Base-by-base conservation (phyloP, 2,329 filamentous ascomycete species). In the Fusarium transvaalense region DNA sequence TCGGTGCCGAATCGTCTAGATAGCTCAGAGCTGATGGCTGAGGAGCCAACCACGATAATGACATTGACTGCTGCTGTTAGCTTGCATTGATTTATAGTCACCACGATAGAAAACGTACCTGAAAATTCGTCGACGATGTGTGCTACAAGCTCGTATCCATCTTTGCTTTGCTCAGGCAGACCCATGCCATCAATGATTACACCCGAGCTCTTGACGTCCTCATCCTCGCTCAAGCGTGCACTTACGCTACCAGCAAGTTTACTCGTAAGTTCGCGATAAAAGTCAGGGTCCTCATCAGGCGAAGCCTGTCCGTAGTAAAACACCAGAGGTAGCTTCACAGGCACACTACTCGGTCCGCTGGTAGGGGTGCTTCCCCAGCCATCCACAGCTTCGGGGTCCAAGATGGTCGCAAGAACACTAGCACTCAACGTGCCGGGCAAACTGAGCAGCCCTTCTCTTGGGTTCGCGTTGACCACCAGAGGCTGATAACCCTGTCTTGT, bases 291-390 rank as follows among this genome's bases (percentile, higher is more conserved):
- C 50, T 93, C 91, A 71, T 93, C 90, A 1, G 93, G 87, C 65
- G 85, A 89, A 53, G 88, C 85, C 66, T 91, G 83, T 17, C 96
- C 95, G 78, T 92, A 97, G 79, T 94, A 93, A 77, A 97, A 97
- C 29, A 95, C 93, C 55, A 99, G 82, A 7, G 96, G 96, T 72
- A 97, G 84, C 82, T 97, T 98, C 53, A 97, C 93, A 0, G 95
- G 94, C 19, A 97, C 89, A 1, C 90, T 88, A 71, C 91, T 96
- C 1, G 96, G 94, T 0, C 95, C 96, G 69, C 92, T 97, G 73
- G 94, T 97, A 0, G 95, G 94, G 72, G 93, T 94, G 70, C 88
- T 93, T 12, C 96, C 96, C 90, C 94, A 97, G 21, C 92, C 93
- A 64, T 93, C 91, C 74, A 95, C 92, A 3, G 85, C 83, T 73